Conservation (phyloP, 2,329 filamentous ascomycete species). For the Chaetomiaceae sp. region DNA sequence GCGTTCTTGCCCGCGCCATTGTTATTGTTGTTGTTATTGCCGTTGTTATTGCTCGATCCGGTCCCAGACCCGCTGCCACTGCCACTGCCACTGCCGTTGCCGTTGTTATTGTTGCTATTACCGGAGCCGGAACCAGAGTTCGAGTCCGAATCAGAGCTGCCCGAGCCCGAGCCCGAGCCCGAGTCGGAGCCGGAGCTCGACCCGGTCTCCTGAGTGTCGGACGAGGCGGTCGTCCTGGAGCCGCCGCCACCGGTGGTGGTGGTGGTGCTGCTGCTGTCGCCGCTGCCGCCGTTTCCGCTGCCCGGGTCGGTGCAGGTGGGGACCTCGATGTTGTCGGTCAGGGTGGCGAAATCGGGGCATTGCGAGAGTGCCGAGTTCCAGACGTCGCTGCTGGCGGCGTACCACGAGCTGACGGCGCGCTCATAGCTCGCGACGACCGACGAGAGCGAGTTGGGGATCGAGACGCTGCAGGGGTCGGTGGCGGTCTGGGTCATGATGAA, state of each 20-base stretch:
- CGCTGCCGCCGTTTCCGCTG: too few species aligned
- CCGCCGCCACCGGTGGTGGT: neutral
- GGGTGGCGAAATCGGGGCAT: slow-evolving; percentile 26
- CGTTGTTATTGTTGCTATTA: too few species aligned
- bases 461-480: slow-evolving; percentile 28
- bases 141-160: too few species aligned
- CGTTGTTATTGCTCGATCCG: neutral
- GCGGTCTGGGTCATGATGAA: slow-evolving; percentile 21
- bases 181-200: neutral
- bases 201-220: neutral
- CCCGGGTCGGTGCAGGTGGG: neutral
- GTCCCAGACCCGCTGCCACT: too few species aligned
- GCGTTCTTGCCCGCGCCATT: slow-evolving; percentile 11
- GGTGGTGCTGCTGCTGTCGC: neutral
- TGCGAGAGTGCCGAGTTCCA: slow-evolving; percentile 24
- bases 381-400: slow-evolving; percentile 21
- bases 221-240: neutral
- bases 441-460: slow-evolving; percentile 25
- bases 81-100: neutral
- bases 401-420: slow-evolving; percentile 26
- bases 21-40: neutral
- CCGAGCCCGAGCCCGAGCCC: neutral
- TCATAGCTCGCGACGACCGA: neutral
- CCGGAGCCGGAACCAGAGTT: too few species aligned
- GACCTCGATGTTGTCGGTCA: slow-evolving; percentile 5